Conservation (phyloP, 2,329 filamentous ascomycete species). For the Bertia moriformis region DNA sequence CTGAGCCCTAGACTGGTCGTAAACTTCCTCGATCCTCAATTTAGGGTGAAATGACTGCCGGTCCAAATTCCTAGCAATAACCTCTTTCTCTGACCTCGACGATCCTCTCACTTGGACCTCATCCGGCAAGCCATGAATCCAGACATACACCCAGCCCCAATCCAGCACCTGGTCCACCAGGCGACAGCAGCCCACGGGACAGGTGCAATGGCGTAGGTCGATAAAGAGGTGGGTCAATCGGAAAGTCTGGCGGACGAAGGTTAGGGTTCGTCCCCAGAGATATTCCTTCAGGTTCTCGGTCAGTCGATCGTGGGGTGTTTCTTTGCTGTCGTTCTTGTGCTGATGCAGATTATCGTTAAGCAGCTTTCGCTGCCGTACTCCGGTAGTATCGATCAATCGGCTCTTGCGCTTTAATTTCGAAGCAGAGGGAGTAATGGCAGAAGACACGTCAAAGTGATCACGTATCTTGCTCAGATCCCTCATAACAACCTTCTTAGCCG, state of each 20-base stretch:
- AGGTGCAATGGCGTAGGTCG: conserved; percentile 7
- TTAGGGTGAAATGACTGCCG: conserved; percentile 3
- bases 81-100: conserved; percentile 4
- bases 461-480: neutral
- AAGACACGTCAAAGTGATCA: neutral
- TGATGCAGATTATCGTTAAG: no score
- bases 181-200: conserved; percentile 8
- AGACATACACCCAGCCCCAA: conserved; percentile 8
- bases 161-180: conserved; percentile 6
- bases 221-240: conserved; percentile 6
- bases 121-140: conserved; percentile 6
- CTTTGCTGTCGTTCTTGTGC: no score
- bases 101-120: conserved; percentile 7
- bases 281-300: conserved; percentile 7
- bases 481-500: neutral
- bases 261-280: conserved; percentile 9
- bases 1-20: no score
- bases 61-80: conserved; percentile 4
- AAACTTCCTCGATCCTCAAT: neutral
- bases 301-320: conserved; percentile 6
- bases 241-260: conserved; percentile 8
- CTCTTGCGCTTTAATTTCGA: neutral
- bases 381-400: no score
- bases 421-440: neutral
- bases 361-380: no score